Evolutionary conservation across 139 green algal genomes (phyloP).

Genomic region (Penium margaritaceum): DNA sequence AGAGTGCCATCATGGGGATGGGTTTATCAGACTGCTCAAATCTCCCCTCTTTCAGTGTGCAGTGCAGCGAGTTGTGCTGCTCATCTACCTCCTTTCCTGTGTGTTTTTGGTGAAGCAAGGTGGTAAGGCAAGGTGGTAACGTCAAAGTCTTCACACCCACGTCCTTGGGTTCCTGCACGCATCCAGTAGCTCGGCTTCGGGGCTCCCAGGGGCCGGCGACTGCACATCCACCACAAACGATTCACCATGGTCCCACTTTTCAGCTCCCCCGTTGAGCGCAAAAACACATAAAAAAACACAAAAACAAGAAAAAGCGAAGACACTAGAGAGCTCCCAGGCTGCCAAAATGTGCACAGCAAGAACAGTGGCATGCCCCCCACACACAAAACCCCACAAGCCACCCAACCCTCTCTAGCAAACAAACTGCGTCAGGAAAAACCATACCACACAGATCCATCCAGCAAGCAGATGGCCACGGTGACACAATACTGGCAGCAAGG

Average conservation of each 20-base stretch:
- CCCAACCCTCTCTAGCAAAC: conserved; percentile 1
- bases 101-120: background rate
- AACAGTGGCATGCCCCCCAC: too few relatives aligned
- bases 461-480: background rate
- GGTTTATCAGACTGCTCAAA: too few relatives aligned
- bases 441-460: conserved; percentile 10
- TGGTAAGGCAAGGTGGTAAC: background rate
- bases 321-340: background rate
- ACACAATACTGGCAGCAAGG: conserved; percentile 1
- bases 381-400: background rate
- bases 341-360: background rate
- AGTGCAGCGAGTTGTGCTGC: too few relatives aligned
- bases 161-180: conserved; percentile 67
- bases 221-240: conserved; percentile 16
- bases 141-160: conserved; percentile 32
- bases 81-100: background rate
- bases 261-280: background rate
- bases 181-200: conserved; percentile 80
- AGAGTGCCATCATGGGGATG: too few relatives aligned
- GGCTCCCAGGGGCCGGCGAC: conserved; percentile 57
- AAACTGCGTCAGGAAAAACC: background rate
- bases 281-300: conserved; percentile 6
- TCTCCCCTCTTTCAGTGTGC: too few relatives aligned
- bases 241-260: background rate
- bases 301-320: background rate